Base-by-base conservation (phyloP, 2,329 filamentous ascomycete genomes). In the Fusarium sp. region DNA sequence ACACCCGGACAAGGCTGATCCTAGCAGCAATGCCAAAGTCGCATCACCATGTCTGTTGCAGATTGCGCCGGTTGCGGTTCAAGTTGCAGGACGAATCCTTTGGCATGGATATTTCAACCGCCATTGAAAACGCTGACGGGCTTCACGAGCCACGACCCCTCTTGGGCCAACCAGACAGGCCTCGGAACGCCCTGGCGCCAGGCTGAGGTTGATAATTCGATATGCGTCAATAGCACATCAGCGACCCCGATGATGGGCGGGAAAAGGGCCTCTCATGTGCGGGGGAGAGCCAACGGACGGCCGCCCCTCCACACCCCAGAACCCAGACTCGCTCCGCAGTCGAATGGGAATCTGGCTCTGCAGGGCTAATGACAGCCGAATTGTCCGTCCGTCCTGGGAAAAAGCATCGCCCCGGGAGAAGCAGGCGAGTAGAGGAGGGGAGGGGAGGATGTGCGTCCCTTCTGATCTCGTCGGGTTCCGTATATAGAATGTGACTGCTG, bases 401-500 rank as follows among this genome's bases (percentile, higher is more conserved):
- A 60, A 66, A 61, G 64, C 43, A 64, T 65, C 33, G 61, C 27
- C 41, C 61, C 52, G 64, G 39, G 59, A 57, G 59, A 27, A 52
- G 65, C 35, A 62, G 41, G 65, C 20, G 50, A 33, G 52, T 33
- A 58, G 43, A 27, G 43, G 43, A 48, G 43, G 43, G 61, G 67
- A 74, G 22, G 45, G 24, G 48, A n/a, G 24, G 24, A 29, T 52
- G 48, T 69, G 62, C 50, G 65, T 62, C 45, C 56, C 50, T 64
- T 54, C 56, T 60, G 43, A 48, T 65, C 54, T 56, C 45, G 60
- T 43, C 65, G 59, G 45, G 57, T 72, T 41, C 69, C 60, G 72
- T 78, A 78, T 78, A 78, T 78, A 78, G 77, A 77, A 78, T 71
- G 77, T 75, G 72, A 64, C 74, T 60, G 50, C 67, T 77, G 74